A percentile compares a stretch with the other conserved stretches of the same genome.
Evolutionary conservation across 2,329 filamentous ascomycete species (phyloP).

Genomic region (Decorospora gaudefroyi): DNA sequence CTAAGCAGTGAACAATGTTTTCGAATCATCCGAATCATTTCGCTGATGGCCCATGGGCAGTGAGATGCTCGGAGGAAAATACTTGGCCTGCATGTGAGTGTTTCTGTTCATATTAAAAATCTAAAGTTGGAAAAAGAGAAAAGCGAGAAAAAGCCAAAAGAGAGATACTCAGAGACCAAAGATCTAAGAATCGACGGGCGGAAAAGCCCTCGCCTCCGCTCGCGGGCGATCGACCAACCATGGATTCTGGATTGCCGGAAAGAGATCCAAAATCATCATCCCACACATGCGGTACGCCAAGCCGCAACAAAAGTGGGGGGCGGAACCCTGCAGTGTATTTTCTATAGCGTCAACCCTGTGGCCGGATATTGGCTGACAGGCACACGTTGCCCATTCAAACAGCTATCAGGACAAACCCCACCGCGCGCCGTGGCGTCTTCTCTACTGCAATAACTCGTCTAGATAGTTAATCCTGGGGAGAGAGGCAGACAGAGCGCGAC

Average conservation of each 20-base stretch:
- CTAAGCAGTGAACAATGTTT: slow-evolving; percentile 15
- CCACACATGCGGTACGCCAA: slow-evolving; percentile 37
- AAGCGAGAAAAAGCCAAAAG: neutral
- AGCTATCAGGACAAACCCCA: slow-evolving; percentile 39
- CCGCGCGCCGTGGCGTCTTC: slow-evolving; percentile 31
- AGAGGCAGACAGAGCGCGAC: slow-evolving; percentile 22
- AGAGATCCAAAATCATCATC: slow-evolving; percentile 18
- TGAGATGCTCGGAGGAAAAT: slow-evolving; percentile 6
- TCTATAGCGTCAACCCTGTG: slow-evolving; percentile 21
- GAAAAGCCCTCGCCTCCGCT: neutral
- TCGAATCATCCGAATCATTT: slow-evolving; percentile 17
- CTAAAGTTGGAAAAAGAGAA: too few relatives aligned
- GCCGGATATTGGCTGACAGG: slow-evolving; percentile 33
- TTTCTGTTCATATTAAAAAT: too few relatives aligned
- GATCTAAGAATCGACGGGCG: neutral
- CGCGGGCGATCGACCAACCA: slow-evolving; percentile 1
- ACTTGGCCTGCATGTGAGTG: too few relatives aligned
- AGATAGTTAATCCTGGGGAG: slow-evolving; percentile 1
- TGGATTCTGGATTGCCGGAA: neutral
- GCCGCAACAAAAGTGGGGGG: slow-evolving; percentile 17
- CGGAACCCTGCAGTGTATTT: slow-evolving; percentile 25
- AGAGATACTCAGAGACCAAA: neutral
- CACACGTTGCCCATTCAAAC: slow-evolving; percentile 10
- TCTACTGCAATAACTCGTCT: too few relatives aligned
- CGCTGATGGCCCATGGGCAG: slow-evolving; percentile 15